These are phyloP conservation scores for Lanmaoa rubissima DNA, from an alignment of 768 basidiomycete genomes.

Conservation along the genomic window DNA sequence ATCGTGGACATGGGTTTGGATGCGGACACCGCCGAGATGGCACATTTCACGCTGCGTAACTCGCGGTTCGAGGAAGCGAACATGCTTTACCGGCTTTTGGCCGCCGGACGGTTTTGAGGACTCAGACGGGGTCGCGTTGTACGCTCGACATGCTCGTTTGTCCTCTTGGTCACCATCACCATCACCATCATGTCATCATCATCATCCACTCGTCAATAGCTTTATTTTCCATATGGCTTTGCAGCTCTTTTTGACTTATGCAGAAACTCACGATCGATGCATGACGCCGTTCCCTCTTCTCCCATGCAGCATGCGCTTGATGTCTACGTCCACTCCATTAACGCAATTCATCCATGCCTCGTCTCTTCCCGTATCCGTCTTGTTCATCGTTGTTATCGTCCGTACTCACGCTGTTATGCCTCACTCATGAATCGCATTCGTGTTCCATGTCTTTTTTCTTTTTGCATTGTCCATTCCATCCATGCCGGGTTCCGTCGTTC, in stretches of 20 bases:
- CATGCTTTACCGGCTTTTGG: constrained; percentile 64
- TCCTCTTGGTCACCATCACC: background rate
- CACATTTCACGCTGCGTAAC: constrained; percentile 69
- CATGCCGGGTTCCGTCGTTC: background rate
- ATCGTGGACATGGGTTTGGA: constrained; percentile 66
- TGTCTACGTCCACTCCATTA: background rate
- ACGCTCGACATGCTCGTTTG: background rate
- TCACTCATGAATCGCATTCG: background rate
- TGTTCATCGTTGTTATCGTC: background rate
- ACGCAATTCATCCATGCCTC: background rate
- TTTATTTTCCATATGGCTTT: constrained; percentile 7
- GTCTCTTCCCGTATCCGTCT: background rate
- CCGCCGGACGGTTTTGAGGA: constrained; percentile 35
- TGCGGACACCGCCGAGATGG: constrained; percentile 73
- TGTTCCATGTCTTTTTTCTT: background rate
- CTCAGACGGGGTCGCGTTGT: background rate
- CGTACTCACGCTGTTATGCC: constrained; percentile 4
- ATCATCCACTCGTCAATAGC: background rate
- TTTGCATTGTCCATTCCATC: background rate
- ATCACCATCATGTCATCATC: background rate
- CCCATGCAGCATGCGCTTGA: constrained; percentile 2
- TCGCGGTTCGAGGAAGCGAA: constrained; percentile 78
- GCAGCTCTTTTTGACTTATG: constrained; percentile 17
- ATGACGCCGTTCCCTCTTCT: background rate
- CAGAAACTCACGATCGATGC: constrained; percentile 5